Percentiles rank a stretch among this genome's conserved stretches.
Evolutionary conservation across 352 stramenopile species (phyloP).

Genomic region (Phytophthora uliginosa): DNA sequence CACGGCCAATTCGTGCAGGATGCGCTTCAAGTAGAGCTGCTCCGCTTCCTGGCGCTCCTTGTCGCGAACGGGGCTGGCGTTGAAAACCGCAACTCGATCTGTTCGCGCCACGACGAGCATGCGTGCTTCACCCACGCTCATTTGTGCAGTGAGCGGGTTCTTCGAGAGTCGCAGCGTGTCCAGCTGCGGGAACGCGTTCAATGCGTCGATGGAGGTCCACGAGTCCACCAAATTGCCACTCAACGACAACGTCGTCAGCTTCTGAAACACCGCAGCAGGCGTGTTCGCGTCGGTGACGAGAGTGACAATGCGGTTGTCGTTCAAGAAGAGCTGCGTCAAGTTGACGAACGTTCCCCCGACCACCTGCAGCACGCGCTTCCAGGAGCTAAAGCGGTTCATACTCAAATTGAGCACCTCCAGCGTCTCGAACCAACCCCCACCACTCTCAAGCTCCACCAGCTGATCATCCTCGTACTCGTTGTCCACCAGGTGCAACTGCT

Average conservation of each 20-base stretch:
- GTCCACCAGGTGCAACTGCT: slow-evolving; percentile 64
- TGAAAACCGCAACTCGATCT: slow-evolving; percentile 62
- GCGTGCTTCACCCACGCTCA: slow-evolving; percentile 73
- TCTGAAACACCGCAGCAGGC: slow-evolving; percentile 40
- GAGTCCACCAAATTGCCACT: slow-evolving; percentile 75
- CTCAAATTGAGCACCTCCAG: slow-evolving; percentile 74
- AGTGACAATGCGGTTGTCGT: slow-evolving; percentile 65
- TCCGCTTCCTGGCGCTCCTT: slow-evolving; percentile 83
- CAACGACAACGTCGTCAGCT: slow-evolving; percentile 66
- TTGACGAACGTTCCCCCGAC: slow-evolving; percentile 47
- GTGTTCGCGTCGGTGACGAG: slow-evolving; percentile 31
- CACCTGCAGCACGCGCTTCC: slow-evolving; percentile 49
- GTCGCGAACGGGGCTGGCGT: slow-evolving; percentile 63
- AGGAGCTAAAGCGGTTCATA: slow-evolving; percentile 65
- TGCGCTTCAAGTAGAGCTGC: slow-evolving; percentile 86
- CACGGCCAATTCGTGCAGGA: slow-evolving; percentile 75
- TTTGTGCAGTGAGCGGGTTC: slow-evolving; percentile 71
- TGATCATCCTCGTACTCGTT: slow-evolving; percentile 69
- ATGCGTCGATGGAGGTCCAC: slow-evolving; percentile 80
- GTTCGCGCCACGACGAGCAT: slow-evolving; percentile 79
- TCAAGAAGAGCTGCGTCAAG: slow-evolving; percentile 75
- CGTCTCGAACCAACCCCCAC: slow-evolving; percentile 33
- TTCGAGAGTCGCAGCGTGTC: slow-evolving; percentile 73
- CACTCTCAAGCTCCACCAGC: slow-evolving; percentile 28
- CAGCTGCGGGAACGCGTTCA: slow-evolving; percentile 72